A percentile compares a stretch with the other conserved stretches of the same genome.
These are phyloP conservation scores for Tagetes patula DNA, from an alignment of 129 eudicot species.

Conservation along the genomic window DNA sequence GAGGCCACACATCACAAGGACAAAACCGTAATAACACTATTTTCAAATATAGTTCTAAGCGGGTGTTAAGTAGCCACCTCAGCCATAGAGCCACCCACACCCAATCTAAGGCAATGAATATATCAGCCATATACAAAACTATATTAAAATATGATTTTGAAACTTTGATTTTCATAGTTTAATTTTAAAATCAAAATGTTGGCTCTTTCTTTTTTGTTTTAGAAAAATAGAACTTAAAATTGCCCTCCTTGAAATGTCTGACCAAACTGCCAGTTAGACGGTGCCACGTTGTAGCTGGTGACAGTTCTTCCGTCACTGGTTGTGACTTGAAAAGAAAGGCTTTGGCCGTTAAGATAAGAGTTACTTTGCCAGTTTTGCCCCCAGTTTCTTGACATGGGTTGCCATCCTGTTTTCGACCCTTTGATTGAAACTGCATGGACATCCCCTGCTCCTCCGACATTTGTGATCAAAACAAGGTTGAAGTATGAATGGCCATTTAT, in stretches of 20 bases:
- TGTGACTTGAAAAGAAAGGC: slow-evolving; percentile 73
- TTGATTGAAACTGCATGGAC: slow-evolving; percentile 70
- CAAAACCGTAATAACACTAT: slow-evolving; percentile 21
- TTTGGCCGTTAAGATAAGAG: slow-evolving; percentile 62
- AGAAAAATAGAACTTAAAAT: slow-evolving; percentile 30
- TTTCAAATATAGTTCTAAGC: slow-evolving; percentile 42
- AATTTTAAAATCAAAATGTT: slow-evolving; percentile 5
- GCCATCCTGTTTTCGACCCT: slow-evolving; percentile 78
- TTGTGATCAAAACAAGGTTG: slow-evolving; percentile 70
- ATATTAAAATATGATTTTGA: not conserved
- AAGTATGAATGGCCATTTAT: slow-evolving; percentile 83
- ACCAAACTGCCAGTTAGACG: slow-evolving; percentile 73
- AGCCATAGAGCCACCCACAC: slow-evolving; percentile 43
- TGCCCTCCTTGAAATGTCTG: slow-evolving; percentile 73
- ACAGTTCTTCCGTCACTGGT: slow-evolving; percentile 72
- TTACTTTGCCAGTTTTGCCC: slow-evolving; percentile 96
- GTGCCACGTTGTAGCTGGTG: slow-evolving; percentile 63
- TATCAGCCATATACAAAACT: slow-evolving; percentile 29
- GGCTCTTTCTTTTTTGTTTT: not conserved
- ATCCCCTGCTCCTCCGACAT: slow-evolving; percentile 85
- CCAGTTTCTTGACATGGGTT: slow-evolving; percentile 79
- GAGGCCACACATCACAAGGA: slow-evolving; percentile 4
- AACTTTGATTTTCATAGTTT: not conserved
- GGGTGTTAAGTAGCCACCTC: slow-evolving; percentile 79
- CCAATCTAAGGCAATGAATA: slow-evolving; percentile 1